Evolutionary conservation across 345 rosid species (phyloP), one percentile per base, ranked within the genome.

Genomic region (Aquilaria sinensis): DNA sequence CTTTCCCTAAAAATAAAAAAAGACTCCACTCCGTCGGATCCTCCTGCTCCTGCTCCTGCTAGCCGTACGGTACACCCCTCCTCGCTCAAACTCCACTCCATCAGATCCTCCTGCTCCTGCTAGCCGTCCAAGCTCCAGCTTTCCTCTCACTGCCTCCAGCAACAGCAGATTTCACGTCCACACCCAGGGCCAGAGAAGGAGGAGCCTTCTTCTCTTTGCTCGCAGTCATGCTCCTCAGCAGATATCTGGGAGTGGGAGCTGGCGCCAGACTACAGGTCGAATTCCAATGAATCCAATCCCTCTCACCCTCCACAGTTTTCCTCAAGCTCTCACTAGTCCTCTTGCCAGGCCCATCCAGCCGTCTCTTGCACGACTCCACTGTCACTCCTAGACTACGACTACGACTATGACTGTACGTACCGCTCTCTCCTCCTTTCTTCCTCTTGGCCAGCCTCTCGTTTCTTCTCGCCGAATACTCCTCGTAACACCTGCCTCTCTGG

Each of bases 401-500:
- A 16, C 23, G 23, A 16, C 23, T 16, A 16, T 16, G 23, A 16
- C 23, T 16, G 15, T 76, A 75, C 7, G 70, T 62, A 75, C 69
- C 74, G 57, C 60, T 72, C 37, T 66, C 72, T 16, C 62, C 91
- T 9, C 72, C 80, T 30, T 77, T 68, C 65, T 83, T 94, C 73
- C 84, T 77, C 73, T 53, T 85, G 43, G 43, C 43, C 75, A 94
- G 75, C 73, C 86, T 65, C 81, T 94, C 99, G 65, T 86, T 90
- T 71, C 99, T 86, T 70, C 82, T 77, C 0, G 90, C 97, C 0
- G 96, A 74, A 66, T 94, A 94, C 74, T 75, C 85, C 1, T 90
- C 97, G 46, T 94, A 94, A 46, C 86, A 84, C 69, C 86, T 84
- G 30, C 99, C 99, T 61, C 99, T 85, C 78, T 85, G 85, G 59